Conservation (phyloP, 441 rosid species). For the Adansonia madagascariensis region DNA sequence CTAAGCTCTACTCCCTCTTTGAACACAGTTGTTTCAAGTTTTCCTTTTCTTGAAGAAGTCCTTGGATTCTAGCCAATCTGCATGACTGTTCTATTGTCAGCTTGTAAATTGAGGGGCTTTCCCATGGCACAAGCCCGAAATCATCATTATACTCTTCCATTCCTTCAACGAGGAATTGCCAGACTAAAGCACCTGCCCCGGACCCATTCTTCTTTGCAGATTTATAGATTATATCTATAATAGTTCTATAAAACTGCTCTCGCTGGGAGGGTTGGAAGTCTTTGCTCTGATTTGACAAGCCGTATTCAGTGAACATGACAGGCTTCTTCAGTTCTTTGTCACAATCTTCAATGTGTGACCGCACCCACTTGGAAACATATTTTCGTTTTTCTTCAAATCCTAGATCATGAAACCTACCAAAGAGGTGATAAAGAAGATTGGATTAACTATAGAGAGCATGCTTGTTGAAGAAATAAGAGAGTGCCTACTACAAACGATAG, state of each 20-base stretch:
- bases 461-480: background rate
- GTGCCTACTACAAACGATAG: background rate
- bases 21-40: constrained; percentile 56
- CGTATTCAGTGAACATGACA: constrained; percentile 81
- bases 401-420: constrained; percentile 62
- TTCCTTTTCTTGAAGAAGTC: constrained; percentile 36
- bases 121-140: constrained; percentile 80
- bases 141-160: constrained; percentile 84
- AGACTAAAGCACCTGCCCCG: constrained; percentile 81
- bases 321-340: constrained; percentile 79
- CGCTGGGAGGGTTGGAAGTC: constrained; percentile 67
- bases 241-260: constrained; percentile 53
- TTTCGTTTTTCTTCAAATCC: constrained; percentile 65
- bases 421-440: background rate
- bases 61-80: constrained; percentile 57
- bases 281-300: constrained; percentile 69
- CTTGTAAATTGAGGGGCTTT: constrained; percentile 56
- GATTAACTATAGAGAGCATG: constrained; percentile 7
- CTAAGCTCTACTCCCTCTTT: too few relatives aligned
- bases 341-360: constrained; percentile 85
- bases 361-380: constrained; percentile 77
- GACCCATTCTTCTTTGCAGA: constrained; percentile 71
- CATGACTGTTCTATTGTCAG: constrained; percentile 68
- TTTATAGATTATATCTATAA: constrained; percentile 56
- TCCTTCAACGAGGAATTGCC: constrained; percentile 80